Base-by-base conservation (phyloP, 208 protist species). In the Wallacemonas sp. region DNA sequence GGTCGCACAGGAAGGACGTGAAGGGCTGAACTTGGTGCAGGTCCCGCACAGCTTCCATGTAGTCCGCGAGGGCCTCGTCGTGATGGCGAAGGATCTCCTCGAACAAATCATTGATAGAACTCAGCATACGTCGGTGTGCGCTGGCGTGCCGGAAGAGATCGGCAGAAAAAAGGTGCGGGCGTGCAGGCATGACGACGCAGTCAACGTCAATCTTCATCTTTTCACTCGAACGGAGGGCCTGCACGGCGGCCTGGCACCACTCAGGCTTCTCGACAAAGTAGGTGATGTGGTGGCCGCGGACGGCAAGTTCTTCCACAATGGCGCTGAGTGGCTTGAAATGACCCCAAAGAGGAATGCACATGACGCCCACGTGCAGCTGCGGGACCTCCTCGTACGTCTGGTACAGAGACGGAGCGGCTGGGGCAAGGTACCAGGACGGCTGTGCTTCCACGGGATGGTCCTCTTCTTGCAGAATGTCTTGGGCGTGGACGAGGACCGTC, bases 251-350 rank as follows among this genome's bases (percentile, higher is more conserved):
- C n/a, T 66, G 30, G 68, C 81, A 87, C 81, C 81, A 87, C 30
- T 32, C 29, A 4, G 37, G 45, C 21, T 69, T 67, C 64, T 87
- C 78, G 19, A 79, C 67, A 52, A 87, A 73, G 13, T 73, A 73
- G 1, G 81, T 74, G 13, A 84, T 74, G 30, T 69, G 68, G 68
- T 87, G 81, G 12, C 81, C 74, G 30, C 81, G 81, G 24, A 55
- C 57, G 1, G 69, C 62, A 12, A 87, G 74, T 34, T 80, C 74
- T 45, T 83, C 81, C 3, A 70, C 78, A 39, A 78, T 58, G 1
- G 66, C 60, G 41, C 65, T 66, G 26, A 87, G 68, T 1, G 78
- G 76, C 22, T 80, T 80, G 44, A 79, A 78, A 54, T 83, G 77
- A 0, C 78, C 78, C 64, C 68, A 72, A 21, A 79, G 63, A 1